Evolutionary conservation across 331 rosid species (phyloP), one percentile per base, ranked within the genome.

Genomic region (Rosa hybrid): DNA sequence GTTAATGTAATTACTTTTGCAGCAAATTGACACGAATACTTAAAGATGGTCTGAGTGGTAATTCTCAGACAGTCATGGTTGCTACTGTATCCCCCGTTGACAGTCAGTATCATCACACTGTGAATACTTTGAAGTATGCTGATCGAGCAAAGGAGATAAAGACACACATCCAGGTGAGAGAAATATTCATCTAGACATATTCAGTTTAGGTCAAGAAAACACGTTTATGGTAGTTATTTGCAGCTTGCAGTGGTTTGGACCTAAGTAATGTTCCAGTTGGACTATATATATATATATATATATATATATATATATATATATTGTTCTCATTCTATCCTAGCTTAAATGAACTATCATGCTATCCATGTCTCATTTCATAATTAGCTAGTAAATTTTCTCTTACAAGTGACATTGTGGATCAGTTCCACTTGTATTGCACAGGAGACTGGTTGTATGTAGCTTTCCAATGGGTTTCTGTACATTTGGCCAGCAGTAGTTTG

Each of bases 71-170:
- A 0, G 89, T 88, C 77, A 88, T 90, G 93, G 84, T 90, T 87
- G 93, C 91, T 74, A 88, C 90, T 30, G 81, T 90, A 76, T 82
- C 85, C 64, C 90, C 89, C 50, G 82, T 85, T 30, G 91, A 86
- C 75, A 60, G 62, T 79, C 91, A 90, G 84, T 90, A 90, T 86
- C 89, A 88, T 77, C 91, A 90, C 81, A 90, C 90, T 56, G 71
- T 90, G 44, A 90, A 90, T 79, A 90, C 93, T 54, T 81, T 90
- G 87, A 90, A 90, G 74, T 90, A 90, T 79, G 93, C 93, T 41
- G 93, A 90, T 78, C 83, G 91, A 67, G 93, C 93, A 38, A 90
- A 90, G 83, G 93, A 90, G 77, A 90, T 88, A 81, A 90, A 88
- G 86, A 90, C 91, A 68, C 91, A 90, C 68, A 85, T 90, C 46